phyloP scores from a whole-genome alignment of 345 rosid species.

The Salix viminalis region DNA sequence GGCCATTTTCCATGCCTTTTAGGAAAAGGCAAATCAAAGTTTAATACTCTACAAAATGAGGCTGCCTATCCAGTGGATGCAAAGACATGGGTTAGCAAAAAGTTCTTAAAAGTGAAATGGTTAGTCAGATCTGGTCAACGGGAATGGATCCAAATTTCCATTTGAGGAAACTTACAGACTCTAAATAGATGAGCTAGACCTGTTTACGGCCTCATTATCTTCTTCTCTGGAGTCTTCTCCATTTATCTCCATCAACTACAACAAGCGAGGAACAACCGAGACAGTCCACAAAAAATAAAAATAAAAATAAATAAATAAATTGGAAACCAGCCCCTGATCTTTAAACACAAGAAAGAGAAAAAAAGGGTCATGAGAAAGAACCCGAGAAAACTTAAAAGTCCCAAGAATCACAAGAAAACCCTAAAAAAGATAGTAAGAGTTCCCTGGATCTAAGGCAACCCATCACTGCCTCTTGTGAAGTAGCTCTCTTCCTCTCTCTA shows the following conservation, averaged over 20 bases:
- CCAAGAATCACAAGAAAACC: constrained; percentile 53
- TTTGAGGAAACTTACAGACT: constrained; percentile 25
- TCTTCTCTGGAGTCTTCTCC: constrained; percentile 36
- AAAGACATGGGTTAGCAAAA: constrained; percentile 26
- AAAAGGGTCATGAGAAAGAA: constrained; percentile 47
- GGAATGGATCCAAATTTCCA: constrained; percentile 37
- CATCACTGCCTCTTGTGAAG: constrained; percentile 41
- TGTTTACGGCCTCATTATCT: constrained; percentile 18
- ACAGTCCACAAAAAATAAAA: constrained; percentile 26
- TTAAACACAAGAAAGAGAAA: constrained; percentile 25
- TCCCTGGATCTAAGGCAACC: constrained; percentile 71
- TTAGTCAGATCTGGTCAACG: constrained; percentile 42
- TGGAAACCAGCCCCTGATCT: constrained; percentile 27
- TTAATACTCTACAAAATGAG: constrained; percentile 18
- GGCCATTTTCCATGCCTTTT: constrained; percentile 48
- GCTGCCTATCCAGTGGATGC: constrained; percentile 31
- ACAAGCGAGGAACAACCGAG: constrained; percentile 17
- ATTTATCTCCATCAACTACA: constrained; percentile 42
- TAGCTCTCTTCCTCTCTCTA: constrained; percentile 20
- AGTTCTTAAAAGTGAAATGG: constrained; percentile 30
- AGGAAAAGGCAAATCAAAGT: neutral
- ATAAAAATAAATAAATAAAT: constrained; percentile 4
- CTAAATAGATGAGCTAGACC: constrained; percentile 10
- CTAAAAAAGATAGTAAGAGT: constrained; percentile 31
- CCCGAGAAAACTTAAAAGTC: constrained; percentile 33